These are phyloP conservation scores for Vitis hybrid DNA, from an alignment of 177 flowering plant genomes.

Conservation along the genomic window DNA sequence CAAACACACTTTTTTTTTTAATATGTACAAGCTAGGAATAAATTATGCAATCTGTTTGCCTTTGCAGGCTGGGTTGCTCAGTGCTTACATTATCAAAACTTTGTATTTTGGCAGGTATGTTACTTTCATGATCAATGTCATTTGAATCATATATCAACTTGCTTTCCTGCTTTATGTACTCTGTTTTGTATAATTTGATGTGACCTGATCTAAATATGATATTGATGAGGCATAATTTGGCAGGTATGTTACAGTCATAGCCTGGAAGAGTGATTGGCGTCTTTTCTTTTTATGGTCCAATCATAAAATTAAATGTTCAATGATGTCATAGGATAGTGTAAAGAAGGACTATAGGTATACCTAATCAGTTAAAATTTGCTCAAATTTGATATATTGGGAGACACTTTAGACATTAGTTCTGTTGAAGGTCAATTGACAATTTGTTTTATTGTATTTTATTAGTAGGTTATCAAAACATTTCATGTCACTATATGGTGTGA, in stretches of 20 bases:
- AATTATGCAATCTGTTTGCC: background rate
- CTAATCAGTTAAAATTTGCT: too few species aligned
- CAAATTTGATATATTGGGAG: too few species aligned
- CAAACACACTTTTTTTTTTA: background rate
- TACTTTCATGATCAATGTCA: background rate
- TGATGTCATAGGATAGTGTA: background rate
- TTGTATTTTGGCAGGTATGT: conserved; percentile 57
- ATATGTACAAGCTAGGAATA: background rate
- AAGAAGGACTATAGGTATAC: too few species aligned
- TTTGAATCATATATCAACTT: background rate
- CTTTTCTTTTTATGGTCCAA: background rate
- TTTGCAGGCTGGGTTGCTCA: conserved; percentile 50
- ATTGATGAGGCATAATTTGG: background rate
- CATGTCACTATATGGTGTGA: too few species aligned
- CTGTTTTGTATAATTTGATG: background rate
- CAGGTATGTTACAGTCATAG: background rate
- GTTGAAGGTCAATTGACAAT: too few species aligned
- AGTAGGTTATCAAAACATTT: too few species aligned
- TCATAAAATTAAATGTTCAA: background rate
- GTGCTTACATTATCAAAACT: conserved; percentile 57
- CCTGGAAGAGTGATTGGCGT: background rate
- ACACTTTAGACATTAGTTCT: too few species aligned
- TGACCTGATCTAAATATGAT: background rate
- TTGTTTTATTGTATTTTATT: too few species aligned
- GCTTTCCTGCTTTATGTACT: background rate